phyloP scores from a whole-genome alignment of 208 protist species.

The Acanthamoeba divionensis region DNA sequence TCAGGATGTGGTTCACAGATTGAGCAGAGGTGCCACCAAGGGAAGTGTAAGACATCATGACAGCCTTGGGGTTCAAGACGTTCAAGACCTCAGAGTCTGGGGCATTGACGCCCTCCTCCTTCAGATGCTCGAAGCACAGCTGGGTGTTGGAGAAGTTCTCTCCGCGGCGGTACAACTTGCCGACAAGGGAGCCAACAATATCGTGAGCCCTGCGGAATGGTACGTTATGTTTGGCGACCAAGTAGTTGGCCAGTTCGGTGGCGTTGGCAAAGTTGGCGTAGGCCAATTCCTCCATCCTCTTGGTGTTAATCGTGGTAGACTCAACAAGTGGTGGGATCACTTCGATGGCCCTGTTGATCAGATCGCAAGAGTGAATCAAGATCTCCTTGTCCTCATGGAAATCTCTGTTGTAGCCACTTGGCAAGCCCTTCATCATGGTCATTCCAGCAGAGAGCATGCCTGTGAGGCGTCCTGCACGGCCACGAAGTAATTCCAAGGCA shows the following conservation, averaged over 20 bases:
- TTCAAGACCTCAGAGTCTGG: background rate
- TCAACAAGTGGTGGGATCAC: background rate
- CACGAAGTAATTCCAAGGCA: conserved; percentile 79
- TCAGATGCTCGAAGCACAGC: conserved; percentile 20
- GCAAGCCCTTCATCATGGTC: conserved; percentile 75
- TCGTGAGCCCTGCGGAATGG: conserved; percentile 31
- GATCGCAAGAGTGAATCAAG: background rate
- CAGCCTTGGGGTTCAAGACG: background rate
- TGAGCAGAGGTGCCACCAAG: background rate
- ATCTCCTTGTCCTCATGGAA: conserved; percentile 42
- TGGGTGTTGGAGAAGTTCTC: conserved; percentile 36
- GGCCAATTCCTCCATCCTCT: background rate
- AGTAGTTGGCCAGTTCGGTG: conserved; percentile 37
- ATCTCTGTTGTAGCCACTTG: conserved; percentile 8
- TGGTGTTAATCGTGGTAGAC: conserved; percentile 1
- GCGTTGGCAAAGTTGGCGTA: conserved; percentile 15
- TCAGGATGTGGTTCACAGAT: background rate
- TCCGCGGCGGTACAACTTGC: background rate
- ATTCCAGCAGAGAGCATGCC: conserved; percentile 58
- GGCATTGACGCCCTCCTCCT: background rate
- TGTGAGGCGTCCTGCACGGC: conserved; percentile 72
- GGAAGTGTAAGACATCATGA: conserved; percentile 2
- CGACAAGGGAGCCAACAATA: conserved; percentile 18
- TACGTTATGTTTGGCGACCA: conserved; percentile 14
- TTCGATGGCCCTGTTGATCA: background rate